A percentile compares a stretch with the other conserved stretches of the same genome.
Evolutionary conservation across 2,329 filamentous ascomycete genomes (phyloP).

Genomic region (Calonectria fujianensis): DNA sequence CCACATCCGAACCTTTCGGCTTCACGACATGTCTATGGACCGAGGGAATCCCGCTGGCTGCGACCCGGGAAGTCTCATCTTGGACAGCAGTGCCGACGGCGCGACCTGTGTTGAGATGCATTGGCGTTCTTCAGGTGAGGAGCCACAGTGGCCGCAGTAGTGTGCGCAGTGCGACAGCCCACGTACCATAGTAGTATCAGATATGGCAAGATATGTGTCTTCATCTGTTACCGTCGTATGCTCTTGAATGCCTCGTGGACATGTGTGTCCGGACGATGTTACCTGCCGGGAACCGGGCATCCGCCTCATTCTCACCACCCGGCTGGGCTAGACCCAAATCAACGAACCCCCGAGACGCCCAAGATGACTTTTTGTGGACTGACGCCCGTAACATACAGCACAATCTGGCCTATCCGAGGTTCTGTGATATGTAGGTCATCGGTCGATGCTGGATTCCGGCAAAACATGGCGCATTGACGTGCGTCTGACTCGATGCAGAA

Average conservation of each 20-base stretch:
- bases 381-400: conserved; percentile 12
- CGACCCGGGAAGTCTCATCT: conserved; percentile 5
- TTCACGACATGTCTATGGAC: conserved; percentile 34
- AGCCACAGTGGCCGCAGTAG: conserved; percentile 37
- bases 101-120: conserved; percentile 15
- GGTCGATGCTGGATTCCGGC: conserved; percentile 30
- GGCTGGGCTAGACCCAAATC: background rate
- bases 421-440: conserved; percentile 34
- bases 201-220: conserved; percentile 30
- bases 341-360: conserved; percentile 11
- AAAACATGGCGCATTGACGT: conserved; percentile 31
- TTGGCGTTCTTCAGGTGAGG: conserved; percentile 23
- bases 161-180: conserved; percentile 33
- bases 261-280: conserved; percentile 29
- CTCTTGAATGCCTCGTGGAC: conserved; percentile 28
- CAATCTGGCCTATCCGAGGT: conserved; percentile 26
- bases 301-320: conserved; percentile 15
- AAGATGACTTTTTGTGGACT: background rate
- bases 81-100: background rate
- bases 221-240: conserved; percentile 20
- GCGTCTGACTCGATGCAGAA: conserved; percentile 25
- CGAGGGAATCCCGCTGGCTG: background rate
- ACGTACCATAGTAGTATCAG: conserved; percentile 38
- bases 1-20: conserved; percentile 44
- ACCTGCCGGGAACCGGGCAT: conserved; percentile 29